Percentiles rank a stretch among this genome's conserved stretches.
Conservation (phyloP, 2,329 filamentous ascomycete genomes). For the Colletotrichum theobromicola region DNA sequence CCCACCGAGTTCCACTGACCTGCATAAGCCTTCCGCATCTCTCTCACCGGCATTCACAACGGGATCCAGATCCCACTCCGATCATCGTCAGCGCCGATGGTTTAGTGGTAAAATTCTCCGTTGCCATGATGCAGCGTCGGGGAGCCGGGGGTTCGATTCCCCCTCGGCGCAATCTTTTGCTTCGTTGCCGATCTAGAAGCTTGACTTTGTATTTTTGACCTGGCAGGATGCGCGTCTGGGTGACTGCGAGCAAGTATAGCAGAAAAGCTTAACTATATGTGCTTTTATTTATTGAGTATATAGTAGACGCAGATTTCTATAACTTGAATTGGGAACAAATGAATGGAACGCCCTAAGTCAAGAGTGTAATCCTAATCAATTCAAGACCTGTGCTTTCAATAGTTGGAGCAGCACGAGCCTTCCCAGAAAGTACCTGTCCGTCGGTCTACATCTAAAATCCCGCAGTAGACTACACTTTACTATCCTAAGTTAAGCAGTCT, state of each 20-base stretch:
- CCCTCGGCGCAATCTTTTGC: background rate
- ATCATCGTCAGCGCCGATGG: background rate
- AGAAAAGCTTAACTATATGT: background rate
- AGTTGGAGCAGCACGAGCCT: background rate
- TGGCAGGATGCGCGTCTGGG: background rate
- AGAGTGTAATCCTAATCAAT: accelerated
- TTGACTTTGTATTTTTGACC: background rate
- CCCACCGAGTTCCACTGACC: background rate
- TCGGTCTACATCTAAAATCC: accelerated
- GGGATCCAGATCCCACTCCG: accelerated
- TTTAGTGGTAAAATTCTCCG: background rate
- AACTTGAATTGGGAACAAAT: accelerated
- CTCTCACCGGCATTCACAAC: accelerated
- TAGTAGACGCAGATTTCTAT: no score
- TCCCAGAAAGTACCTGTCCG: background rate
- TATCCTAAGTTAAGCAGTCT: background rate
- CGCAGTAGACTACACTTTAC: accelerated
- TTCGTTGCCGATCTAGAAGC: accelerated
- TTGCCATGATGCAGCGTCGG: background rate
- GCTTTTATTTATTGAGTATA: no score
- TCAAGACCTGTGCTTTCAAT: no score
- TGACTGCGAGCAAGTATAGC: background rate
- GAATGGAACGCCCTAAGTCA: accelerated
- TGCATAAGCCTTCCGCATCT: background rate
- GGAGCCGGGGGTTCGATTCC: background rate